phyloP scores from a whole-genome alignment of 2,329 filamentous ascomycete species.

The Myrmaecium sp. region DNA sequence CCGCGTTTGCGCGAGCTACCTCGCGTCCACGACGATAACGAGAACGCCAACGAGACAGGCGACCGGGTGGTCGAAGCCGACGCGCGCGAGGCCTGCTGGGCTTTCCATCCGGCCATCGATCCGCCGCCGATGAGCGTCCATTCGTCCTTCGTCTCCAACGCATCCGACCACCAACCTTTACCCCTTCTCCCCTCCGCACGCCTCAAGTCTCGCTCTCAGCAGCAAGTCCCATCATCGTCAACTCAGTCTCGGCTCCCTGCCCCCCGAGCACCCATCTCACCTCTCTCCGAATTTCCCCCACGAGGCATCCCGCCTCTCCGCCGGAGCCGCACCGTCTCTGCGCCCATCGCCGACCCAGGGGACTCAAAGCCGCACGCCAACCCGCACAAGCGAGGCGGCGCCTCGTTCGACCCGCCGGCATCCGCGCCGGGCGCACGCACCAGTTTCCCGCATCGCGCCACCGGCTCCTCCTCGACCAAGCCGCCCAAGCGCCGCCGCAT shows the following conservation, averaged over 20 bases:
- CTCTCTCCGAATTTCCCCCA: conserved; percentile 16
- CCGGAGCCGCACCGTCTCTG: conserved; percentile 13
- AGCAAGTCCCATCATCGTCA: conserved; percentile 23
- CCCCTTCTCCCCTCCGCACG: not conserved
- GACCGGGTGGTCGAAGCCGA: conserved; percentile 39
- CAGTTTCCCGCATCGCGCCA: conserved; percentile 4
- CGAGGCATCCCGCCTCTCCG: conserved; percentile 11
- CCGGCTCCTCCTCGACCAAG: conserved; percentile 7
- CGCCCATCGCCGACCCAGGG: conserved; percentile 8
- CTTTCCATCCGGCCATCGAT: conserved; percentile 48
- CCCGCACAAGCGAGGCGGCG: conserved; percentile 9
- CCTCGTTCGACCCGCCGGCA: not conserved
- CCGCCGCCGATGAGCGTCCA: conserved; percentile 29
- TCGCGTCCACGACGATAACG: conserved; percentile 33
- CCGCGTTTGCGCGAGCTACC: conserved; percentile 47
- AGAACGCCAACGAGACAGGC: conserved; percentile 19
- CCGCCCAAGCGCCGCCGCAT: conserved; percentile 34
- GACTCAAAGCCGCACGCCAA: conserved; percentile 8
- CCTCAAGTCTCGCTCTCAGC: conserved; percentile 12
- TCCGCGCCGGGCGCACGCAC: conserved; percentile 5
- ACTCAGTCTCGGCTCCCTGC: conserved; percentile 17
- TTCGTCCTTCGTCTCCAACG: conserved; percentile 27
- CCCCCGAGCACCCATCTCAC: conserved; percentile 18
- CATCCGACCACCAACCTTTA: not conserved
- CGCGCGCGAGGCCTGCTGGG: conserved; percentile 49